These are phyloP conservation scores for Ambrosia hybrid DNA, from an alignment of 140 eudicot species.

Conservation along the genomic window DNA sequence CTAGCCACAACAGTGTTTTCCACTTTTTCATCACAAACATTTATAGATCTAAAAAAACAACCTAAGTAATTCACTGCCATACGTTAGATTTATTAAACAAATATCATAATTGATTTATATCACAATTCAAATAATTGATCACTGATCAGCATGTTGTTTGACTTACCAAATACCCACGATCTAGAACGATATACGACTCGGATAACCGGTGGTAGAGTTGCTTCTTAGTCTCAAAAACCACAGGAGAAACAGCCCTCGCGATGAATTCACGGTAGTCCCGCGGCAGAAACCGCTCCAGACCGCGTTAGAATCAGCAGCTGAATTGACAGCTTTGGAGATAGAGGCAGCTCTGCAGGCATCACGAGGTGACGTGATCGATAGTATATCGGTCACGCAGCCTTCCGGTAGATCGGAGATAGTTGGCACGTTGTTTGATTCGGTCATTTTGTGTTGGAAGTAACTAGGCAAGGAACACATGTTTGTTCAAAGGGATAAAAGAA, in stretches of 20 bases:
- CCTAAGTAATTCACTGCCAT: no score
- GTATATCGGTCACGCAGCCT: conserved; percentile 33
- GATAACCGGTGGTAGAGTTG: conserved; percentile 3
- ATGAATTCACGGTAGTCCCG: conserved; percentile 25
- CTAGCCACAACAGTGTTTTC: no score
- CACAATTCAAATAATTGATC: no score
- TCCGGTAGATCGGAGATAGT: conserved; percentile 36
- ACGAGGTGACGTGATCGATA: conserved; percentile 43
- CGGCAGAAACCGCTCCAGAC: conserved; percentile 37
- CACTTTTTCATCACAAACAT: no score
- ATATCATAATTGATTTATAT: no score
- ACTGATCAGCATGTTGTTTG: background rate
- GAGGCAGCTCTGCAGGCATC: conserved; percentile 38
- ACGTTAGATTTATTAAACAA: no score
- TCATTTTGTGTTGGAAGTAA: background rate
- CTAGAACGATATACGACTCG: conserved; percentile 25
- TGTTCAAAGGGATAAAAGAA: no score
- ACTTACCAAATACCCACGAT: conserved; percentile 34
- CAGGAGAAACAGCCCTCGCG: conserved; percentile 1
- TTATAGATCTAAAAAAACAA: no score
- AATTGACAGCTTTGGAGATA: conserved; percentile 29
- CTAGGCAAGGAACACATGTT: no score
- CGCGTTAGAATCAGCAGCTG: conserved; percentile 7
- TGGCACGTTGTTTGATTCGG: background rate
- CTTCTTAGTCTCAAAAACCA: background rate